Evolutionary conservation across 345 rosid genomes (phyloP).

Genomic region (Eutrema heterophyllum): DNA sequence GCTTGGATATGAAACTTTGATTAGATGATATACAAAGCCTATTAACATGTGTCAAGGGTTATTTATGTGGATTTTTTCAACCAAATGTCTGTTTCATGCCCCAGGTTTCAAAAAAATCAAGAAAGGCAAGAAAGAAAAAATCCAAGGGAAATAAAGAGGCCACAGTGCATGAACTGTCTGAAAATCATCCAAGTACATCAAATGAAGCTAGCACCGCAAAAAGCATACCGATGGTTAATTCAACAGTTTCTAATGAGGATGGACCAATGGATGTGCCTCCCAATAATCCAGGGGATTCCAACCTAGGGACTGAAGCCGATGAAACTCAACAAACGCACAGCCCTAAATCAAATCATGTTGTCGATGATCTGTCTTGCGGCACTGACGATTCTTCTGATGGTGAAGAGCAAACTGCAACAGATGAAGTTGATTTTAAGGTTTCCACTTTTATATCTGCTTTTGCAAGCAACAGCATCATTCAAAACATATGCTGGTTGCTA

Average conservation of each 20-base stretch:
- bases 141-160: conserved; percentile 30
- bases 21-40: neutral
- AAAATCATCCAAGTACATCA: conserved; percentile 33
- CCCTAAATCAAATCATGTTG: conserved; percentile 32
- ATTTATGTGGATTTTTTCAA: neutral
- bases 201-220: conserved; percentile 30
- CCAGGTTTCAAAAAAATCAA: conserved; percentile 82
- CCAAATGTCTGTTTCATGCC: conserved; percentile 21
- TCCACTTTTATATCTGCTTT: conserved; percentile 70
- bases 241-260: conserved; percentile 24
- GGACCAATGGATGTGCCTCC: conserved; percentile 25
- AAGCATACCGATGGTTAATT: conserved; percentile 28
- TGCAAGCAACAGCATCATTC: conserved; percentile 70
- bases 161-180: conserved; percentile 36
- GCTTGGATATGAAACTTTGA: conserved; percentile 5
- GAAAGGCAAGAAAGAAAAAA: conserved; percentile 60
- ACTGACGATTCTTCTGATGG: conserved; percentile 63
- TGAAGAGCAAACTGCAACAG: conserved; percentile 48
- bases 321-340: conserved; percentile 31
- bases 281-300: conserved; percentile 25
- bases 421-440: conserved; percentile 92
- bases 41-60: neutral
- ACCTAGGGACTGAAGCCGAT: conserved; percentile 30
- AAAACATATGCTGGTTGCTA: conserved; percentile 89
- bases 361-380: conserved; percentile 43